Conservation (phyloP, 1,284 basidiomycete species). For the Meripilus lineatus region DNA sequence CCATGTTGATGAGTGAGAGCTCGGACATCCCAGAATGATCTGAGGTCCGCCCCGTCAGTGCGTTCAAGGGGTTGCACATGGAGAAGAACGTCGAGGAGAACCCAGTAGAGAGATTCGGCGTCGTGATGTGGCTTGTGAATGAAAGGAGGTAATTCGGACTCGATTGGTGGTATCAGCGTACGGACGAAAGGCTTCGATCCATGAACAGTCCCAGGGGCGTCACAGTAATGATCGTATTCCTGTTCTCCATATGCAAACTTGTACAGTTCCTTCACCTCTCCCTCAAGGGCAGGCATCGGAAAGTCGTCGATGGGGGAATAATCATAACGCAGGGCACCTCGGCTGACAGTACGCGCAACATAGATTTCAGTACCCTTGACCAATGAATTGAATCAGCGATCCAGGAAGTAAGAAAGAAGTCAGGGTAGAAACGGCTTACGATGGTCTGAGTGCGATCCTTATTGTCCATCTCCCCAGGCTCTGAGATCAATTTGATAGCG, state of each 20-base stretch:
- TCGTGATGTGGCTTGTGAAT: background rate
- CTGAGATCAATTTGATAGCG: no score
- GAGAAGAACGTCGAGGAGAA: background rate
- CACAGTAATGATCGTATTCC: background rate
- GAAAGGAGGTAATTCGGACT: background rate
- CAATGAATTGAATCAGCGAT: no score
- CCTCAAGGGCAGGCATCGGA: background rate
- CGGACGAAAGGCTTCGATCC: background rate
- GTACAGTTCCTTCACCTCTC: no score
- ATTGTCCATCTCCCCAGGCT: no score
- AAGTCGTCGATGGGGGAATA: no score
- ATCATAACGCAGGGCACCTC: background rate
- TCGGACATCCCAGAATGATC: background rate
- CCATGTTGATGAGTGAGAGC: background rate
- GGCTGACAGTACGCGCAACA: conserved; percentile 7
- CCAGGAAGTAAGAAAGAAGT: no score
- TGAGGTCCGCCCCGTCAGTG: background rate
- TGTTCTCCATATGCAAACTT: background rate
- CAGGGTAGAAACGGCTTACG: no score
- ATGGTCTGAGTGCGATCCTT: no score
- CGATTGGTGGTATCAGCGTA: background rate
- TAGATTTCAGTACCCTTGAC: conserved; percentile 9
- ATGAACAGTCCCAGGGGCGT: background rate
- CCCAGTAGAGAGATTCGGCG: background rate
- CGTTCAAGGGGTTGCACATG: background rate